phyloP scores from a whole-genome alignment of 2,329 filamentous ascomycete genomes.

The Chrysoporthe deuterocubensis region DNA sequence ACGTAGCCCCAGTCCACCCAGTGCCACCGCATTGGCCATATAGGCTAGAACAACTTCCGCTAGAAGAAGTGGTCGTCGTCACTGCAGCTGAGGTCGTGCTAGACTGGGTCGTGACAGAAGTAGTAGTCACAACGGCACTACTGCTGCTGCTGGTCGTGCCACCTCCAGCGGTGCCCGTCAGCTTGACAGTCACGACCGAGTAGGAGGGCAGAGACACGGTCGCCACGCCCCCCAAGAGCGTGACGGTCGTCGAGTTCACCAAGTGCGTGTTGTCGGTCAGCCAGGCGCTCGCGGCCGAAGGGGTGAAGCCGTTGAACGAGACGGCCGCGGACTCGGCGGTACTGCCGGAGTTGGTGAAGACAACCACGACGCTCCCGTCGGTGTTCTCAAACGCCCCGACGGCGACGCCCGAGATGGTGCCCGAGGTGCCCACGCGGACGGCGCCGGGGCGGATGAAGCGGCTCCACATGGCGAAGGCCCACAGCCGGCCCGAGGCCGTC shows the following conservation, averaged over 20 bases:
- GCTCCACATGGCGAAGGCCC: slow-evolving; percentile 38
- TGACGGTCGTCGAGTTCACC: slow-evolving; percentile 30
- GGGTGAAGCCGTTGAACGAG: slow-evolving; percentile 37
- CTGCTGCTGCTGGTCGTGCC: slow-evolving; percentile 12
- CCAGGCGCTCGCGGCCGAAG: slow-evolving; percentile 38
- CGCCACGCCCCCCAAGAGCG: slow-evolving; percentile 29
- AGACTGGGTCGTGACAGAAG: not conserved
- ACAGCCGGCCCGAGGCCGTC: slow-evolving; percentile 35
- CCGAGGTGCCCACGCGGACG: slow-evolving; percentile 34
- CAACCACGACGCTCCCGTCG: slow-evolving; percentile 38
- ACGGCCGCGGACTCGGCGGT: slow-evolving; percentile 36
- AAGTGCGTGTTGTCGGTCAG: slow-evolving; percentile 41
- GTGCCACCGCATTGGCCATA: slow-evolving; percentile 27
- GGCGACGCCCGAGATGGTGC: slow-evolving; percentile 34
- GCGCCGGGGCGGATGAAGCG: slow-evolving; percentile 38
- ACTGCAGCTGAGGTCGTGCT: slow-evolving; percentile 1
- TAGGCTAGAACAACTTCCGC: slow-evolving; percentile 14
- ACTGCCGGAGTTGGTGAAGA: slow-evolving; percentile 37
- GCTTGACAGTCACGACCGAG: slow-evolving; percentile 34
- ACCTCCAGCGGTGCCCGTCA: slow-evolving; percentile 21
- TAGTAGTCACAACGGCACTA: not conserved
- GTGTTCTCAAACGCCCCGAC: slow-evolving; percentile 38
- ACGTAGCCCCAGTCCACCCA: slow-evolving; percentile 37
- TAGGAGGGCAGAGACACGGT: slow-evolving; percentile 33
- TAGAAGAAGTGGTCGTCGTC: slow-evolving; percentile 6